A percentile compares a stretch with the other conserved stretches of the same genome.
Evolutionary conservation across 768 basidiomycete species (phyloP).

Genomic region (Mycena capillaripes): DNA sequence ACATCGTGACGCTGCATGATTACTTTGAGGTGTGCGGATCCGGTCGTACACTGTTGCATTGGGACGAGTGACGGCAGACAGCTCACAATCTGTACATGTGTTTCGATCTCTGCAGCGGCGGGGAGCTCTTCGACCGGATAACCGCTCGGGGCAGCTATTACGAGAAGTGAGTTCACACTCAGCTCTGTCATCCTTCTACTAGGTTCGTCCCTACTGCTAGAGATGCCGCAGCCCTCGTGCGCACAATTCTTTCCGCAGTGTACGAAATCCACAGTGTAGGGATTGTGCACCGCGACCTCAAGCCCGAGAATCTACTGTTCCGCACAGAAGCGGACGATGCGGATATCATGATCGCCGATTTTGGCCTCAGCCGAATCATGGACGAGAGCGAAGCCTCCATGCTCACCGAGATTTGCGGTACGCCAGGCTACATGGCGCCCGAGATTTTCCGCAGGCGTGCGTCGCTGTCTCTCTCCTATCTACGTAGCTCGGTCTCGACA

Average conservation of each 20-base stretch:
- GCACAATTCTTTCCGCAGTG: conserved; percentile 89
- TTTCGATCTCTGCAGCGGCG: conserved; percentile 97
- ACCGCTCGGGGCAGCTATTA: conserved; percentile 98
- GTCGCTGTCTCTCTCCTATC: conserved; percentile 40
- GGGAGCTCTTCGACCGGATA: conserved; percentile 99
- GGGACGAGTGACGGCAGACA: conserved; percentile 64
- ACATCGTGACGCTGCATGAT: conserved; percentile 95
- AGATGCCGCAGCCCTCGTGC: conserved; percentile 90
- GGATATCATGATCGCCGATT: conserved; percentile 98
- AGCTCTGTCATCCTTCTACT: background rate
- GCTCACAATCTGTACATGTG: conserved; percentile 93
- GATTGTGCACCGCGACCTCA: conserved; percentile 97
- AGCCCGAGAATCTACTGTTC: conserved; percentile 98
- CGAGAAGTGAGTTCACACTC: conserved; percentile 87
- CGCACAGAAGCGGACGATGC: conserved; percentile 89
- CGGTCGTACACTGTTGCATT: too few species aligned
- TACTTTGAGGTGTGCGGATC: conserved; percentile 86
- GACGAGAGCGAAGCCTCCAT: conserved; percentile 88
- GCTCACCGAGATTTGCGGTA: conserved; percentile 96
- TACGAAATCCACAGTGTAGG: conserved; percentile 92
- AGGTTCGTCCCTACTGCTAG: conserved; percentile 51
- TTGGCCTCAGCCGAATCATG: conserved; percentile 94
- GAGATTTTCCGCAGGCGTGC: conserved; percentile 94
- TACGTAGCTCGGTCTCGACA: background rate
- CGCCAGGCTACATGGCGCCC: conserved; percentile 97